These are phyloP conservation scores for Stylonectria norvegica DNA, from an alignment of 2,329 filamentous ascomycete species.

Conservation along the genomic window DNA sequence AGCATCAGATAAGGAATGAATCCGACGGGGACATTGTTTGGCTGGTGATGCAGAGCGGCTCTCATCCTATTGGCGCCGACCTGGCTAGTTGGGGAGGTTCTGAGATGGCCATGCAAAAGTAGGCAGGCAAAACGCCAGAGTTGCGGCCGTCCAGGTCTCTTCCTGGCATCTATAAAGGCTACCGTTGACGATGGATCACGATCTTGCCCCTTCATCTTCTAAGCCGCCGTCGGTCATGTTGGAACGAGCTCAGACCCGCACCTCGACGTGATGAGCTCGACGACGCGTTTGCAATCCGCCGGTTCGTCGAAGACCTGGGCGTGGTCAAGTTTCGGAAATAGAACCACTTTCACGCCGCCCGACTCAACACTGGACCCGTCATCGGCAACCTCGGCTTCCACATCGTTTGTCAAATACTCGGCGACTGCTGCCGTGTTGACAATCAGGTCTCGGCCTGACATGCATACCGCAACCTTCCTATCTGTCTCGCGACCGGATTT, in stretches of 20 bases:
- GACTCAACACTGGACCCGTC: slow-evolving; percentile 9
- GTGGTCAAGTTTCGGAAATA: slow-evolving; percentile 61
- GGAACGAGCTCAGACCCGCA: slow-evolving; percentile 18
- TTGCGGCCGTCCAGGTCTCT: not conserved
- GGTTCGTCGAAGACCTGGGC: slow-evolving; percentile 56
- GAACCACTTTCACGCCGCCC: slow-evolving; percentile 51
- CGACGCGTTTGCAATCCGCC: slow-evolving; percentile 26
- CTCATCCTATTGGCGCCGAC: slow-evolving; percentile 59
- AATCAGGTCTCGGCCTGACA: slow-evolving; percentile 62
- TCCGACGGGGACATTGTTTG: slow-evolving; percentile 59
- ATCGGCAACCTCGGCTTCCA: slow-evolving; percentile 13
- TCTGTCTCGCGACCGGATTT: slow-evolving; percentile 16
- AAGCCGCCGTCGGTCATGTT: slow-evolving; percentile 2
- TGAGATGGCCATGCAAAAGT: slow-evolving; percentile 29
- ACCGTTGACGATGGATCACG: no score
- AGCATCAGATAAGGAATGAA: slow-evolving; percentile 69
- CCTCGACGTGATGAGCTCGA: slow-evolving; percentile 28
- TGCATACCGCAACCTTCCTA: slow-evolving; percentile 51
- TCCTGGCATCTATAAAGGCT: no score
- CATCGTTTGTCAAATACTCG: slow-evolving; percentile 46
- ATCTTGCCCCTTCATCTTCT: slow-evolving; percentile 4
- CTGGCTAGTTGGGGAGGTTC: slow-evolving; percentile 59
- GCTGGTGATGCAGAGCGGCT: slow-evolving; percentile 62
- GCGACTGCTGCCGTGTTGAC: slow-evolving; percentile 58
- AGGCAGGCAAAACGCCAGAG: not conserved